Conservation (phyloP, 208 protist genomes). For the Jaenimonas drosophilae region DNA sequence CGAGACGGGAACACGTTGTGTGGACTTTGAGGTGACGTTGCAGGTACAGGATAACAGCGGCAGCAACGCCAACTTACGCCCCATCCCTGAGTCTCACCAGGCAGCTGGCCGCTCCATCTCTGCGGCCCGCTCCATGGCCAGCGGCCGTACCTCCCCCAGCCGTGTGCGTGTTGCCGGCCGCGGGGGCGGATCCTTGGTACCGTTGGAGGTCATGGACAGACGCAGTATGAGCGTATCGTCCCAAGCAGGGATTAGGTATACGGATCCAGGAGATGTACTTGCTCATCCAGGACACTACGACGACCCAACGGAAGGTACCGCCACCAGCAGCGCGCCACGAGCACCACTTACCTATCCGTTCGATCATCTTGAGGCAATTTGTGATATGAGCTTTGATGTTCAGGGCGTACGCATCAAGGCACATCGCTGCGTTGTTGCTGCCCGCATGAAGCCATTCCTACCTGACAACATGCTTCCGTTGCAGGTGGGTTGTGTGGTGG, state of each 20-base stretch:
- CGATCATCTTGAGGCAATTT: slow-evolving; percentile 62
- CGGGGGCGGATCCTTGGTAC: too few species aligned
- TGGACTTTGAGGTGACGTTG: slow-evolving; percentile 71
- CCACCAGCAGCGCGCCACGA: slow-evolving; percentile 1
- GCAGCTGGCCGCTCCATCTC: slow-evolving; percentile 2
- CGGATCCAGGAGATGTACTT: neutral
- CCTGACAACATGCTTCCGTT: slow-evolving; percentile 69
- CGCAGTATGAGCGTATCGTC: neutral
- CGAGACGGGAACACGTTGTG: slow-evolving; percentile 34
- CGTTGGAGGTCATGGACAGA: too few species aligned
- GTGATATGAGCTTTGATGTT: slow-evolving; percentile 86
- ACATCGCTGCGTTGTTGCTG: slow-evolving; percentile 83
- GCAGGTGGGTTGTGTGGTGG: slow-evolving; percentile 65
- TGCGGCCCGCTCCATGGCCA: neutral
- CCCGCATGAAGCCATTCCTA: slow-evolving; percentile 69
- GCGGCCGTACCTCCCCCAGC: neutral
- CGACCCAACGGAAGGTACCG: neutral
- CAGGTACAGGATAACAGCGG: slow-evolving; percentile 23
- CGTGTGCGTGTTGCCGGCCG: neutral
- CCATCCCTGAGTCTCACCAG: too few species aligned
- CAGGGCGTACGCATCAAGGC: slow-evolving; percentile 69
- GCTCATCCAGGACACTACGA: neutral
- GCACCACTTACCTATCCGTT: slow-evolving; percentile 76
- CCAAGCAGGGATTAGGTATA: neutral
- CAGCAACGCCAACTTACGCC: neutral